Evolutionary conservation across 2,329 filamentous ascomycete species (phyloP), one percentile per base, ranked within the genome.

Genomic region (Phoma sp.): DNA sequence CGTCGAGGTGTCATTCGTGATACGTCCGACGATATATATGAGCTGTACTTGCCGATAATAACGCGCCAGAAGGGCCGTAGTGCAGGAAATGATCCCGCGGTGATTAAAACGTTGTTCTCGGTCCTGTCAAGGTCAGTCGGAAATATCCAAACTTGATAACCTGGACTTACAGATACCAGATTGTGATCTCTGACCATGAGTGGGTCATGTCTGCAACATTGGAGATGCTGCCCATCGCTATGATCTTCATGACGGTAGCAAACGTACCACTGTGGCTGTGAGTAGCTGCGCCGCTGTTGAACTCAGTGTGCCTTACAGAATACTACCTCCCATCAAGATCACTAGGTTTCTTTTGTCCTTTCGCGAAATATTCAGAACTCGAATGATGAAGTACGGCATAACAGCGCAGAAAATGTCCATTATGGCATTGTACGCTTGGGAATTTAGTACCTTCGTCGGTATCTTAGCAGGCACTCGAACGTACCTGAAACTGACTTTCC

Each of bases 171-270:
- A 55, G 26, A 14, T 45, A 43, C 51, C 45, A 55, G 15, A 55
- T 49, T 7, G 38, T 55, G 25, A 45, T 43, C 17, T 48, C 38
- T 9, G 42, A 42, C 51, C 45, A 55, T 9, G 51, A 38, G 15
- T 55, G 20, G 6, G 51, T 55, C n/a, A 55, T 43, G 26, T 55
- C 51, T 21, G 43, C 45, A 5, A 45, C 51, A 32, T 55, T 55
- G 17, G 36, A 42, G 20, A 55, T 55, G 20, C 28, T 55, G 21
- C 5, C 11, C 50, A 53, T 53, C 17, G 50, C 42, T 18, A 55
- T 28, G 34, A 55, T 40, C 38, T 55, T 55, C 45, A 49, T 55
- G n/a, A 55, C 37, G 23, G 51, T 49, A n/a, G 51, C 51, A 18
- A 55, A 20, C 21, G 51, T 38, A 2, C 51, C 51, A 32, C 47